Evolutionary conservation across 2,329 filamentous ascomycete genomes (phyloP).

Genomic region (Aspergillus ruber): DNA sequence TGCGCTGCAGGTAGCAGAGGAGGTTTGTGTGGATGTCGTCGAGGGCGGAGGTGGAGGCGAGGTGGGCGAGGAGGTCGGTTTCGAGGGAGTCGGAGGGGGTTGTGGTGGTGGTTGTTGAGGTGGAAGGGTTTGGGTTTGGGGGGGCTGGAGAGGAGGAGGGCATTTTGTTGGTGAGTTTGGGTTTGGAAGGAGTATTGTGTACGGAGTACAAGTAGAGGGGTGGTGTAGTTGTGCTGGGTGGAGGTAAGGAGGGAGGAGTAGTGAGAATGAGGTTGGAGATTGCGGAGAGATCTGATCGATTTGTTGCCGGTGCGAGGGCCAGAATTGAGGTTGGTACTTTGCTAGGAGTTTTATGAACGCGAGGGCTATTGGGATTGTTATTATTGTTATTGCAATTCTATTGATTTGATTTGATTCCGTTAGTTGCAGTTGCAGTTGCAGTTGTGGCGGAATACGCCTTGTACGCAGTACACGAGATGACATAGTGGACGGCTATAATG

Average conservation of each 20-base stretch:
- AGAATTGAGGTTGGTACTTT: too few relatives aligned
- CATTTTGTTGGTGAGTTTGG: constrained; percentile 2
- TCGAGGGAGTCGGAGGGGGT: constrained; percentile 36
- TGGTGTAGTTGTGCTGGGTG: neutral
- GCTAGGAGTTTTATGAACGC: too few relatives aligned
- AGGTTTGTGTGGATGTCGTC: constrained; percentile 51
- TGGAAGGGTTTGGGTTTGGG: constrained; percentile 10
- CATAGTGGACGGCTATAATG: too few relatives aligned
- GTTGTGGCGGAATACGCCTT: too few relatives aligned
- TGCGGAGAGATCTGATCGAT: neutral
- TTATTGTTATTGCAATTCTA: too few relatives aligned
- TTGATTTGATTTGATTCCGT: too few relatives aligned
- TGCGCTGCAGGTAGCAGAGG: constrained; percentile 48
- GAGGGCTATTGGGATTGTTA: too few relatives aligned
- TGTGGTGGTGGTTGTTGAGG: constrained; percentile 15
- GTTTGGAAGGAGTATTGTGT: neutral
- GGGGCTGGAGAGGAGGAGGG: constrained; percentile 1
- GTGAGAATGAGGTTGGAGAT: neutral
- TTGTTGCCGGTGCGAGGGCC: neutral
- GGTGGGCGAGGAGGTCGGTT: constrained; percentile 36
- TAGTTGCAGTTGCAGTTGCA: too few relatives aligned
- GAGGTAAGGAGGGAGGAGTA: neutral
- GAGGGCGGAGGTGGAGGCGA: constrained; percentile 45
- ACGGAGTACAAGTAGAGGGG: neutral
- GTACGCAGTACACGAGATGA: too few relatives aligned